Evolutionary conservation across 805 yeast genomes (phyloP).

Genomic region (Metschnikowia proteae): DNA sequence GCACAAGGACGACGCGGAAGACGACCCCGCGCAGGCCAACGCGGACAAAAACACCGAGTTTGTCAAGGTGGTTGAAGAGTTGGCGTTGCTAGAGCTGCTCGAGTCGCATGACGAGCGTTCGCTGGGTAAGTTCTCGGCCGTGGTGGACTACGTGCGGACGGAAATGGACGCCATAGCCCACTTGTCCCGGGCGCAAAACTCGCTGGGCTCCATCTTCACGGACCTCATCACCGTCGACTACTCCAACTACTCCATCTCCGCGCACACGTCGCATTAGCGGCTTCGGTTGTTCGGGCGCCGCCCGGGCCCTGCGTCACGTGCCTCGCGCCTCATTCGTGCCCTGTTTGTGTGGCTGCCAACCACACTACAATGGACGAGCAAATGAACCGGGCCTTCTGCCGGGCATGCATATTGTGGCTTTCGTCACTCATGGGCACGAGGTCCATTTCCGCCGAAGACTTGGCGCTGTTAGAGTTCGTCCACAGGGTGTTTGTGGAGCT

Average conservation of each 20-base stretch:
- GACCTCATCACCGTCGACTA: slow-evolving; percentile 43
- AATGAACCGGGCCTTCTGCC: background rate
- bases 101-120: slow-evolving; percentile 44
- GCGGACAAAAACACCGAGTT: slow-evolving; percentile 21
- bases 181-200: slow-evolving; percentile 10
- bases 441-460: background rate
- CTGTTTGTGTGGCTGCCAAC: background rate
- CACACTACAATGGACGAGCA: background rate
- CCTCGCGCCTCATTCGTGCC: background rate
- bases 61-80: slow-evolving; percentile 31
- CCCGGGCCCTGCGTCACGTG: background rate
- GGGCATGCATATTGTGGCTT: slow-evolving; percentile 3
- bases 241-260: slow-evolving; percentile 39
- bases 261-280: slow-evolving; percentile 25
- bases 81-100: slow-evolving; percentile 41
- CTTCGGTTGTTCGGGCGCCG: no score
- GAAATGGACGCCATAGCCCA: slow-evolving; percentile 34
- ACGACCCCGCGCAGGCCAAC: slow-evolving; percentile 4
- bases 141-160: slow-evolving; percentile 41
- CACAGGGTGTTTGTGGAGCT: background rate
- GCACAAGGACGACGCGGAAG: slow-evolving; percentile 12
- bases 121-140: slow-evolving; percentile 39
- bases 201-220: slow-evolving; percentile 21
- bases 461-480: slow-evolving; percentile 3
- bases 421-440: slow-evolving; percentile 3